These are phyloP conservation scores for Leonotis leonurus DNA, from an alignment of 257 asterid genomes.

Conservation along the genomic window DNA sequence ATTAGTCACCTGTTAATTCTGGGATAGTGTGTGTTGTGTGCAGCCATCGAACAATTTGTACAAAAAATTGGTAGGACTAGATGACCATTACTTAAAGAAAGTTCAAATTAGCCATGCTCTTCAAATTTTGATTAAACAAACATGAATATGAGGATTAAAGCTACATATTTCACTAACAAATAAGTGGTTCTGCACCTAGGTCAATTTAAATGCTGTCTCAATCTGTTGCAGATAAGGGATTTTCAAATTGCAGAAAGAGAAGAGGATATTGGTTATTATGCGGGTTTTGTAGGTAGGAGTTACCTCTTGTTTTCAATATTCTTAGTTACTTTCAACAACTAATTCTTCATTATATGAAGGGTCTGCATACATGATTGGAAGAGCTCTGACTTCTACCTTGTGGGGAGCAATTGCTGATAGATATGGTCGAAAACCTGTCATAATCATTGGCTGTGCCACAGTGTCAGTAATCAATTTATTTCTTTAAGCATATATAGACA, in stretches of 20 bases:
- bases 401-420: slow-evolving; percentile 69
- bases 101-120: background rate
- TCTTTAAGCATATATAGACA: background rate
- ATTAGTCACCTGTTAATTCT: background rate
- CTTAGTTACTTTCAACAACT: background rate
- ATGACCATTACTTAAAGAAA: background rate
- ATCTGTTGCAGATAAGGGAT: slow-evolving; percentile 46
- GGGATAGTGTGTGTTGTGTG: background rate
- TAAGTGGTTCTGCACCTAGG: background rate
- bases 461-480: slow-evolving; percentile 34
- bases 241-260: slow-evolving; percentile 63
- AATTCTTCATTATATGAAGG: slow-evolving; percentile 32
- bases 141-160: background rate
- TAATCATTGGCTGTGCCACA: slow-evolving; percentile 50
- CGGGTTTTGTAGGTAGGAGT: slow-evolving; percentile 63
- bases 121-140: background rate
- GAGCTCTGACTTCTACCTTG: slow-evolving; percentile 58
- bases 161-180: background rate
- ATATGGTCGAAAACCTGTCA: slow-evolving; percentile 70
- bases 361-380: slow-evolving; percentile 63
- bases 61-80: too few relatives aligned
- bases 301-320: background rate
- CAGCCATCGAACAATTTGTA: too few relatives aligned
- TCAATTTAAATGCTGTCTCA: background rate
- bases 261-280: slow-evolving; percentile 73